These are phyloP conservation scores for Cladophialophora yegresii DNA, from an alignment of 2,329 filamentous ascomycete genomes.

Conservation along the genomic window DNA sequence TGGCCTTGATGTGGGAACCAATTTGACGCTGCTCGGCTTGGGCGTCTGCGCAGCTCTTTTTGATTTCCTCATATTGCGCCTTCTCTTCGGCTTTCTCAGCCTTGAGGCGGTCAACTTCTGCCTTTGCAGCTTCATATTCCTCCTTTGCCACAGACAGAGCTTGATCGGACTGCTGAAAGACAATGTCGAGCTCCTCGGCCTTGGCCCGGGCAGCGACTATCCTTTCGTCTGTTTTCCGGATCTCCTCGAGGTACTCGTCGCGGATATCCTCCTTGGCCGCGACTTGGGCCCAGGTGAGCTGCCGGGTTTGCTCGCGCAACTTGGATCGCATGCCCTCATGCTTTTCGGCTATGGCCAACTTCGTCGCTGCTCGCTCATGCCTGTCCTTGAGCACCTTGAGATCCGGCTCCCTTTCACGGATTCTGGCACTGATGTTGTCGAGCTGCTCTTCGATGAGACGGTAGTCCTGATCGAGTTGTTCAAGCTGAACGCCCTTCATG, in stretches of 20 bases:
- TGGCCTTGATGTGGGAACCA: slow-evolving; percentile 38
- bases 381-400: slow-evolving; percentile 62
- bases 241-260: slow-evolving; percentile 42
- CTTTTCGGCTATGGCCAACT: slow-evolving; percentile 66
- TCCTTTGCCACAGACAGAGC: slow-evolving; percentile 43
- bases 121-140: slow-evolving; percentile 49
- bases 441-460: slow-evolving; percentile 76
- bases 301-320: slow-evolving; percentile 60
- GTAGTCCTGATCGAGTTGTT: slow-evolving; percentile 90
- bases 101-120: slow-evolving; percentile 48
- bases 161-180: slow-evolving; percentile 46
- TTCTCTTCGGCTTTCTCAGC: slow-evolving; percentile 55
- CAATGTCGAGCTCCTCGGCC: slow-evolving; percentile 49
- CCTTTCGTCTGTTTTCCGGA: slow-evolving; percentile 47
- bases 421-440: slow-evolving; percentile 68
- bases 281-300: slow-evolving; percentile 87
- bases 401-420: slow-evolving; percentile 63
- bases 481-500: slow-evolving; percentile 87
- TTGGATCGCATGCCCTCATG: slow-evolving; percentile 66
- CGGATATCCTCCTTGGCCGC: slow-evolving; percentile 66
- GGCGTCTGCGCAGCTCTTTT: slow-evolving; percentile 56
- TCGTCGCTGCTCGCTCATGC: slow-evolving; percentile 63
- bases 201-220: slow-evolving; percentile 52
- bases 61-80: slow-evolving; percentile 56
- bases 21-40: slow-evolving; percentile 69